Conservation (phyloP, 345 rosid genomes). For the Combretum micranthum region DNA sequence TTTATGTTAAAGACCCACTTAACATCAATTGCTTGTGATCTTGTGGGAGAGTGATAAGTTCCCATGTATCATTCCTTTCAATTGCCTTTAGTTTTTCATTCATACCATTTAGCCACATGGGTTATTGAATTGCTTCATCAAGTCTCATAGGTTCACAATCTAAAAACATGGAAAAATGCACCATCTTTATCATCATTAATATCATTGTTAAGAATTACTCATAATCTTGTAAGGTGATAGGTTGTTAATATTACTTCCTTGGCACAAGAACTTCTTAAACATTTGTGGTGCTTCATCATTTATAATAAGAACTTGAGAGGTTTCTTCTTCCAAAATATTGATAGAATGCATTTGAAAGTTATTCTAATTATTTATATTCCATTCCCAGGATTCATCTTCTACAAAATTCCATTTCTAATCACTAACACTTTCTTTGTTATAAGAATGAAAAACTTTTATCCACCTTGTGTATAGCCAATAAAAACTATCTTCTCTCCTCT, state of each 20-base stretch:
- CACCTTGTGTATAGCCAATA: neutral
- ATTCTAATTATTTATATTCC: no score
- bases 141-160: neutral
- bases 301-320: no score
- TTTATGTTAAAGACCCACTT: constrained; percentile 6
- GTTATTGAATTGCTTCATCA: neutral
- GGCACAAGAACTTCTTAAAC: no score
- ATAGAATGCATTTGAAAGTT: neutral
- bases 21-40: neutral
- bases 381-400: neutral
- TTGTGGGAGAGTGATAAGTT: neutral
- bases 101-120: neutral
- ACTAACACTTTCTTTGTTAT: neutral
- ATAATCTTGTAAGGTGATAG: no score
- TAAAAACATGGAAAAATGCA: neutral
- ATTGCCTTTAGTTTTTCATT: no score
- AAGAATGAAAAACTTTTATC: neutral
- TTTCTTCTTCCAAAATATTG: no score
- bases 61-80: constrained; percentile 1
- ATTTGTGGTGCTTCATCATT: no score
- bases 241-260: no score
- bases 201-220: neutral
- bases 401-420: neutral
- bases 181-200: neutral
- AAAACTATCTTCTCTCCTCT: neutral